Conservation (phyloP, 306 rosid species). For the Begonia loranthoides region DNA sequence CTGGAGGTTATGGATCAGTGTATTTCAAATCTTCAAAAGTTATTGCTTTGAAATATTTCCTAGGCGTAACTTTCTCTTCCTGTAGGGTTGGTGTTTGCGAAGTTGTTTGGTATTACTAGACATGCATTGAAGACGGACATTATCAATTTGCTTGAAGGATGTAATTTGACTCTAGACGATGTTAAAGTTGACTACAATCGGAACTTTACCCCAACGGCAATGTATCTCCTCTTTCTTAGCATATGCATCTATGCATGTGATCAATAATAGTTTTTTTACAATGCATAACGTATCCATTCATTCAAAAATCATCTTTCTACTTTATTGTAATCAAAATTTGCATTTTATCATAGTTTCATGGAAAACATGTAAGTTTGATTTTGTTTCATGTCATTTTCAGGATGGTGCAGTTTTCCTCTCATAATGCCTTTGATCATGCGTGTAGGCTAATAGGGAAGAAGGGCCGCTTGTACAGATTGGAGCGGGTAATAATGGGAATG, state of each 20-base stretch:
- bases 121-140: constrained; percentile 58
- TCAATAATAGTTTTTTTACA: not conserved
- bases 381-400: constrained; percentile 28
- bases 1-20: no score
- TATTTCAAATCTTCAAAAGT: no score
- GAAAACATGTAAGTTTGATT: not conserved
- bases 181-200: constrained; percentile 53
- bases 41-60: no score
- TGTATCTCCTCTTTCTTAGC: constrained; percentile 29
- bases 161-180: constrained; percentile 52
- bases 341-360: no score
- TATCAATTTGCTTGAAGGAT: constrained; percentile 50
- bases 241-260: not conserved
- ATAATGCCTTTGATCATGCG: constrained; percentile 25
- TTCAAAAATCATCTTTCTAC: no score
- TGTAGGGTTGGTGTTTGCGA: constrained; percentile 43
- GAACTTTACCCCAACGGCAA: constrained; percentile 20
- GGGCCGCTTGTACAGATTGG: constrained; percentile 45
- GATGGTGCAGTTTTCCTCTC: constrained; percentile 55
- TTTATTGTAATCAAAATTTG: no score
- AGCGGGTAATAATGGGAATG: constrained; percentile 38
- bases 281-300: no score
- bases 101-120: constrained; percentile 23
- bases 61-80: not conserved
- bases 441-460: constrained; percentile 11